Evolutionary conservation across 139 green algal species (phyloP).

Genomic region (Nannochloris sp.): DNA sequence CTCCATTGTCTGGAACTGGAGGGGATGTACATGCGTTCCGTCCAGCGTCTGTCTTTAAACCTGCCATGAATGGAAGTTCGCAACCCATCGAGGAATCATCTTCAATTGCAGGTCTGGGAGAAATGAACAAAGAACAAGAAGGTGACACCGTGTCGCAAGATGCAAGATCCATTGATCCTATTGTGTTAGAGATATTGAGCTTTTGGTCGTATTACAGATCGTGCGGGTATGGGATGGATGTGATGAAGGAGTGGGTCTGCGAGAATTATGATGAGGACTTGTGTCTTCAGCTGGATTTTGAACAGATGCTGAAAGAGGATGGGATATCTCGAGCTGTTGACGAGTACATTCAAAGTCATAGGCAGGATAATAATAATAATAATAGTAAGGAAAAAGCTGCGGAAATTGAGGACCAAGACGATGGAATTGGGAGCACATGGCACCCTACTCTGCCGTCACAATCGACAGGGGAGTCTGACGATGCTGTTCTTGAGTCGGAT

Average conservation of each 20-base stretch:
- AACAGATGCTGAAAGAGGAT: background rate
- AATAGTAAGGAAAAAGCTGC: background rate
- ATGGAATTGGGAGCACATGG: no score
- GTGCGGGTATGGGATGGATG: background rate
- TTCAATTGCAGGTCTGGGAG: no score
- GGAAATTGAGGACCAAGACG: background rate
- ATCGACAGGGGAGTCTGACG: no score
- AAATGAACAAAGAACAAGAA: background rate
- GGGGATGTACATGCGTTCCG: no score
- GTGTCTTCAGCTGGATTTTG: background rate
- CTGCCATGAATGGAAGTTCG: no score
- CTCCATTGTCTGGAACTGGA: background rate
- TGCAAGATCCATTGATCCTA: background rate
- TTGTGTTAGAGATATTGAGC: constrained; percentile 5
- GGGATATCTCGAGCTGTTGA: background rate
- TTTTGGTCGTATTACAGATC: constrained; percentile 10
- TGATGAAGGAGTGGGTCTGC: constrained; percentile 8
- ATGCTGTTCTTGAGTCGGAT: no score
- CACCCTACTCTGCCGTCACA: no score
- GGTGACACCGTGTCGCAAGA: background rate
- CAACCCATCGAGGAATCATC: no score
- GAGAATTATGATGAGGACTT: constrained; percentile 9
- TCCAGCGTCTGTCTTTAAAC: no score
- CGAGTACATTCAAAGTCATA: background rate
- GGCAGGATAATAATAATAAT: no score